Base-by-base conservation (phyloP, 2,329 filamentous ascomycete genomes). In the Colletotrichum orchidophilum region DNA sequence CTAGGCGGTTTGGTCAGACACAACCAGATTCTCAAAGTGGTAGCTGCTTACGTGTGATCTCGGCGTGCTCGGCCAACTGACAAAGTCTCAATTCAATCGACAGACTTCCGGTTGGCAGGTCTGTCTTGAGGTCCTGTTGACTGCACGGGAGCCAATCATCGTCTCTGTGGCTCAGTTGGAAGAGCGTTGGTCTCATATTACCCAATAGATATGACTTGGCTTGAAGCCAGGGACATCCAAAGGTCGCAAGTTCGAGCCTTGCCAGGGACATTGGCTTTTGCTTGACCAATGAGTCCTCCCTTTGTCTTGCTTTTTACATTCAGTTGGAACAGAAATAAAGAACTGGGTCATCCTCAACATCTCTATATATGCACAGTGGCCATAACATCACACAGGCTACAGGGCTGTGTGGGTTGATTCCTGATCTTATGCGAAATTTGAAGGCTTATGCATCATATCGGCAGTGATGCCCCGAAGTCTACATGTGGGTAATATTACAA, bases 151-250 rank as follows among this genome's bases (percentile, higher is more conserved):
- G 4, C 3, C 46, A 70, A 49, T 26, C 8, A 55, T n/a, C 7
- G 68, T 68, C 68, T 68, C 59, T 59, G 33, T 71, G 68, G 64
- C 68, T 71, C 68, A 59, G 68, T 71, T 33, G 68, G 68, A 58
- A 71, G 68, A 71, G 68, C 68, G 68, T 71, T 71, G 68, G 64
- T 71, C 68, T 71, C 68, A 68, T 71, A 71, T 59, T 50, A 62
- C 1, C 13, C 9, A 50, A 31, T 62, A 24, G 7, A 27, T 71
- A 68, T 71, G 68, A 71, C 68, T 33, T 42, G 24, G 46, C 31
- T 31, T 8, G 1, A 8, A 63, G 42, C 1, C 21, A 50, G 69
- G 35, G 64, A 71, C 8, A 71, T 71, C 69, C 69, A 69, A 71
- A 71, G 69, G 64, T 71, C 69, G 69, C 42, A 59, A 71, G 64